Base-by-base conservation (phyloP, 352 stramenopile species). In the Globisporangium recalcitrans region DNA sequence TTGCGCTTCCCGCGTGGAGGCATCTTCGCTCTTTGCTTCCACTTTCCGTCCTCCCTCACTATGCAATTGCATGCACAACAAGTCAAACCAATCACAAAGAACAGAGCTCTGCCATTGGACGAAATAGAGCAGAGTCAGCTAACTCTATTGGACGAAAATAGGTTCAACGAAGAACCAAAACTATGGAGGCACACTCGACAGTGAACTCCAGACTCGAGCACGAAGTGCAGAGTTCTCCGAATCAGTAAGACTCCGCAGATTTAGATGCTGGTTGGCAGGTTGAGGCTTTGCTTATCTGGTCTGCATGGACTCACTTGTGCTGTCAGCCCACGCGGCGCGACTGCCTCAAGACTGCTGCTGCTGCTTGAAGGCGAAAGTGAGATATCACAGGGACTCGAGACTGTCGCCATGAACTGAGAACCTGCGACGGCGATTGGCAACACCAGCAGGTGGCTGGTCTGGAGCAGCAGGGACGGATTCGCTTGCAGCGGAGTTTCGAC, bases 1-100 rank as follows among this genome's bases (percentile, higher is more conserved):
- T 89, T 86, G 34, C 84, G 75, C 66, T 91, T 90, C 32, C 53
- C 54, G 24, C 62, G 53, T 52, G 62, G 42, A 58, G 54, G 44
- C 62, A 67, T 67, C 48, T 16, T 60, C 31, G 26, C 49, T 40
- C 27, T 36, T 56, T 40, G 49, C 49, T 56, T 21, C 31, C 14
- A 2, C 7, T 5, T 27, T 56, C 57, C 61, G 64, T 74, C 19
- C 46, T 46, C 22, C 65, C 66, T 66, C 13, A 5, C 16, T 38
- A 14, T 11, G 9, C 13, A 38, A 11, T 38, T 46, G 38, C 49
- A 32, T 16, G 27, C 62, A 27, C 36, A 48, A 59, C 24, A 54
- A 56, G 19, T 56, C 26, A 40, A 56, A 56, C 21, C 38, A 46
- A 46, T 46, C 38, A 46, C 60, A 46, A 36, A 19, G 9, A 13